These are phyloP conservation scores for Lavandula angustifolia DNA, from an alignment of 257 asterid genomes.

Conservation along the genomic window DNA sequence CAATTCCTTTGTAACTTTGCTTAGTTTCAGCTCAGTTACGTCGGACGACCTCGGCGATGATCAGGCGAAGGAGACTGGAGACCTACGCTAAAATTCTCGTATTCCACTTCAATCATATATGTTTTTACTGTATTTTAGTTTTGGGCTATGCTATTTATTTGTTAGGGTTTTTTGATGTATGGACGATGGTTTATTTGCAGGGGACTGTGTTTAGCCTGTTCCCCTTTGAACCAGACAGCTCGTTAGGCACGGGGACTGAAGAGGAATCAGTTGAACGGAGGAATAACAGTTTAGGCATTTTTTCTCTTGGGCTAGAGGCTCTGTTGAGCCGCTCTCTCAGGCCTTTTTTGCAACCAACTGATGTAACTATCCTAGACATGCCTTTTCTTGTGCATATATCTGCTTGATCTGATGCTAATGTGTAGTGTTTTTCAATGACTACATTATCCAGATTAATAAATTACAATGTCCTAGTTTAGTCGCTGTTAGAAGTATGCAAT, in stretches of 20 bases:
- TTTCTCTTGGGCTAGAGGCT: conserved; percentile 47
- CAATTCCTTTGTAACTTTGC: neutral
- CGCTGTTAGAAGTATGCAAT: conserved; percentile 4
- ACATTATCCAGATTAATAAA: neutral
- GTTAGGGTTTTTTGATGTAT: conserved; percentile 1
- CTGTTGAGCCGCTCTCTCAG: conserved; percentile 51
- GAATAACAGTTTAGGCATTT: conserved; percentile 42
- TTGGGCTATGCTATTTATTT: neutral
- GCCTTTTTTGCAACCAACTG: conserved; percentile 57
- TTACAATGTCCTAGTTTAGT: neutral
- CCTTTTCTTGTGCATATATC: conserved; percentile 9
- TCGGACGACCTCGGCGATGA: conserved; percentile 73
- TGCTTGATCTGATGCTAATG: too few relatives aligned
- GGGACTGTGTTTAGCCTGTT: conserved; percentile 76
- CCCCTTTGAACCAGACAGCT: conserved; percentile 54
- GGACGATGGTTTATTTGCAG: conserved; percentile 43
- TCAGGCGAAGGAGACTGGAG: conserved; percentile 71
- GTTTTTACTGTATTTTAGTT: neutral
- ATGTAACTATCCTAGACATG: conserved; percentile 43
- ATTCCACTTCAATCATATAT: conserved; percentile 16
- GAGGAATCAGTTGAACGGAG: conserved; percentile 39
- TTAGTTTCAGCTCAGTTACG: conserved; percentile 53
- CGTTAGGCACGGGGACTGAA: conserved; percentile 39
- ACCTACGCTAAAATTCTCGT: conserved; percentile 78
- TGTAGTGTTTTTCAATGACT: too few relatives aligned